Evolutionary conservation across 148 eudicot species (phyloP).

Genomic region (Gaultheria prostrata): DNA sequence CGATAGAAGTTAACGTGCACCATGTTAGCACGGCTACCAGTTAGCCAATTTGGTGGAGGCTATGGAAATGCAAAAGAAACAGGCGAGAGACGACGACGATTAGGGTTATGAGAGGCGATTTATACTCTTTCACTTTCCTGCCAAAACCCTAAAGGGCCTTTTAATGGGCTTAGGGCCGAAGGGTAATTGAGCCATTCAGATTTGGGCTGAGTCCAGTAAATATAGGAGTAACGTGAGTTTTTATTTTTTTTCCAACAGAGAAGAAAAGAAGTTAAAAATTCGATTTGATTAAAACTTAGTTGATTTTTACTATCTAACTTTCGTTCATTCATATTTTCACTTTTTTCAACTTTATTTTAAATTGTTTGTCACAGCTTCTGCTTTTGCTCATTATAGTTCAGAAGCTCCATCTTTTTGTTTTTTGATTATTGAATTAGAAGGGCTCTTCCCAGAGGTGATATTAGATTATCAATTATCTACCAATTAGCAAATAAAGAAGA

Average conservation of each 20-base stretch:
- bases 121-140: background rate
- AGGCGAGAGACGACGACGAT: background rate
- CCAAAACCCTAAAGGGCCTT: background rate
- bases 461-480: too few species aligned
- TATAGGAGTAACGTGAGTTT: background rate
- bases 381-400: background rate
- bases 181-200: background rate
- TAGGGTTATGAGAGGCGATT: background rate
- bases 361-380: background rate
- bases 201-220: background rate
- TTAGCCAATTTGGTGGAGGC: background rate
- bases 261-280: background rate
- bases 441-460: too few species aligned
- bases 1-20: constrained; percentile 19
- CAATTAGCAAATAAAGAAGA: too few species aligned
- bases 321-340: too few species aligned
- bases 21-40: background rate
- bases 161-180: background rate
- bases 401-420: too few species aligned
- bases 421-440: too few species aligned
- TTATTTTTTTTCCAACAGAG: background rate
- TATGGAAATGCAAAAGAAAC: background rate
- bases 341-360: background rate
- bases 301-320: too few species aligned
- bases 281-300: too few species aligned